A percentile compares a stretch with the other conserved stretches of the same genome.
Evolutionary conservation across 1,284 basidiomycete genomes (phyloP).

Genomic region (Ganoderma sinense): DNA sequence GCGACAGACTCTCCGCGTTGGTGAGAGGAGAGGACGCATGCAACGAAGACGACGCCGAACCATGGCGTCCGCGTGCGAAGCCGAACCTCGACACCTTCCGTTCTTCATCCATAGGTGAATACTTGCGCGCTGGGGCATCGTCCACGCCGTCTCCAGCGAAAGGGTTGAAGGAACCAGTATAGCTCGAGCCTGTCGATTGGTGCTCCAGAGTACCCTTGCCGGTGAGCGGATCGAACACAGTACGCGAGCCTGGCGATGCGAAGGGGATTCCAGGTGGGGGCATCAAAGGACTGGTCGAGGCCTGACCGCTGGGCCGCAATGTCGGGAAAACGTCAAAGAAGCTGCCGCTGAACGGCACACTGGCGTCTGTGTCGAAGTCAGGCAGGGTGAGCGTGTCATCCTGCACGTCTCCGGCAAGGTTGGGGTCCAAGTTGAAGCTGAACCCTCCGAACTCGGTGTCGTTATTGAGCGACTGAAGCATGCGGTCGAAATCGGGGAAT

Average conservation of each 20-base stretch:
- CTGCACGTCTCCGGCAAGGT: constrained; percentile 62
- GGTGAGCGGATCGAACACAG: constrained; percentile 60
- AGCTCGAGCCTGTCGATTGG: constrained; percentile 57
- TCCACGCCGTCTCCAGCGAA: constrained; percentile 70
- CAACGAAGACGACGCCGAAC: constrained; percentile 68
- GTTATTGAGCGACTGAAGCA: constrained; percentile 70
- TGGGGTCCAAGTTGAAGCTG: constrained; percentile 84
- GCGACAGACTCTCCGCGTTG: constrained; percentile 54
- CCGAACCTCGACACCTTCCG: constrained; percentile 84
- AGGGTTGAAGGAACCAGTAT: constrained; percentile 81
- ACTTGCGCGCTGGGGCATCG: constrained; percentile 35
- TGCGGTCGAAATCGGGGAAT: constrained; percentile 92
- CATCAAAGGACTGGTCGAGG: constrained; percentile 46
- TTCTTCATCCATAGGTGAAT: constrained; percentile 66
- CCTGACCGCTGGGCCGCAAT: constrained; percentile 48
- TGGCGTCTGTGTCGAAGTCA: constrained; percentile 59
- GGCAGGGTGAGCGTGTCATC: constrained; percentile 52
- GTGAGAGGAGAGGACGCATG: constrained; percentile 65
- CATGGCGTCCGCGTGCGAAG: constrained; percentile 79
- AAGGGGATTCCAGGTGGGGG: constrained; percentile 62
- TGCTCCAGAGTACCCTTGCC: constrained; percentile 50
- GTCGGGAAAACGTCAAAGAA: constrained; percentile 75
- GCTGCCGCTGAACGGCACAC: constrained; percentile 61
- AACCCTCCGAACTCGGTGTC: constrained; percentile 69
- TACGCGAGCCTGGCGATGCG: constrained; percentile 51